Base-by-base conservation (phyloP, 257 asterid genomes). In the Solanum chaucha region DNA sequence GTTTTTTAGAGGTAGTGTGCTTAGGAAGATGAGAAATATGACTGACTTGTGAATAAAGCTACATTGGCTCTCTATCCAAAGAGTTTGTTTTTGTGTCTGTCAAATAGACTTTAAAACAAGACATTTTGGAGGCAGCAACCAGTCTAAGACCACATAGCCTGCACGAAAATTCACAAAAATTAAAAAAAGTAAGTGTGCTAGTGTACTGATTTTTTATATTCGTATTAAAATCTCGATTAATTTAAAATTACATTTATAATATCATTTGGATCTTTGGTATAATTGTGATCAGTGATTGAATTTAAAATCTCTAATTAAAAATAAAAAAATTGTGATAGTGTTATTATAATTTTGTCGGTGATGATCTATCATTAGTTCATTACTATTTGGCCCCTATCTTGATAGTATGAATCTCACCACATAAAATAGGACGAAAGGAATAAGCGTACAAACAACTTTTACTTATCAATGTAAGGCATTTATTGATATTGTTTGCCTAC, bases 71-170 rank as follows among this genome's bases (percentile, higher is more conserved):
- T 65, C 87, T 84, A 22, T 84, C 61, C 44, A 40, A 84, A 65
- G 87, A 30, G 61, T 84, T 67, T 84, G 78, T 84, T 65, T 84
- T 80, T 46, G 65, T 78, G 84, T 80, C 67, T 46, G 40, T 40
- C 34, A 73, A 83, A 4, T 7, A 61, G 32, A 40, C 80, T 84
- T 84, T 22, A 61, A 51, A 80, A 48, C 64, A 78, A 78, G 64
- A 78, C 85, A 26, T 35, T 61, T 84, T 84, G 87, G 87, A 65
- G 87, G 87, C 87, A 84, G 38, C 64, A 78, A n/a, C 40, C 64
- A 28, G 65, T 41, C 8, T 1, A 24, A 40, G 15, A 78, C 40
- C 10, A 73, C 51, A 73, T 20, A 19, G 9, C 30, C 41, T 46
- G 85, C 85, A 80, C 67, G 41, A 3, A 80, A 46, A 46, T 80